Percentiles rank a stretch among this genome's conserved stretches.
Evolutionary conservation across 2,329 filamentous ascomycete species (phyloP).

Genomic region (Colletotrichum magnum): DNA sequence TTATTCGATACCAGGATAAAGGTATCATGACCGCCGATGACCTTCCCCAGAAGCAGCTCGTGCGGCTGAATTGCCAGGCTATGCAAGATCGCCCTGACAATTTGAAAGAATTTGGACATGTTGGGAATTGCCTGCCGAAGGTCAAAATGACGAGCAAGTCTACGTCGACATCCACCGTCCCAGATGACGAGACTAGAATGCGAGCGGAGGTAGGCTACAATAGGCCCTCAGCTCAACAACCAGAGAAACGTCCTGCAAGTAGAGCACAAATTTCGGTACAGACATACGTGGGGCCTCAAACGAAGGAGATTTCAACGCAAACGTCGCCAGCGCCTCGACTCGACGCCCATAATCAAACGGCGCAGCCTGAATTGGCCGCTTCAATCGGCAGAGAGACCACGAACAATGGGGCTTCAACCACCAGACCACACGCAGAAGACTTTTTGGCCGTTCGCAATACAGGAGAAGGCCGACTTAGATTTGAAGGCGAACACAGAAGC

Average conservation of each 20-base stretch:
- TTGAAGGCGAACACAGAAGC: too few species aligned
- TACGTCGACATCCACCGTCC: not conserved
- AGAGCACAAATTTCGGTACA: conserved; percentile 4
- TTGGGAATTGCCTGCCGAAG: not conserved
- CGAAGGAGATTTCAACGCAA: not conserved
- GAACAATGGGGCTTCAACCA: too few species aligned
- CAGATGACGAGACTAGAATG: not conserved
- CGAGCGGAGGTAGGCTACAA: not conserved
- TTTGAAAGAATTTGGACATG: not conserved
- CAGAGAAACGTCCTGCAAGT: not conserved
- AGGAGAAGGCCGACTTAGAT: too few species aligned
- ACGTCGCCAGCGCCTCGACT: not conserved
- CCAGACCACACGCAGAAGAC: too few species aligned
- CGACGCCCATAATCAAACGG: not conserved
- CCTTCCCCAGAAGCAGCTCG: conserved; percentile 16
- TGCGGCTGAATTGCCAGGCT: conserved; percentile 33
- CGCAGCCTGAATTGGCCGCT: not conserved
- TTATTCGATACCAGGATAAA: conserved; percentile 43
- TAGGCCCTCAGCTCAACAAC: not conserved
- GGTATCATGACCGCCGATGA: conserved; percentile 31
- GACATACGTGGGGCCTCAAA: not conserved
- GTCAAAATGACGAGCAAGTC: not conserved
- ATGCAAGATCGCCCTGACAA: not conserved
- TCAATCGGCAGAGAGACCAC: not conserved
- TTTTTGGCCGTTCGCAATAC: too few species aligned